phyloP scores from a whole-genome alignment of 495 filamentous ascomycete genomes.

The Penicillium daleae region DNA sequence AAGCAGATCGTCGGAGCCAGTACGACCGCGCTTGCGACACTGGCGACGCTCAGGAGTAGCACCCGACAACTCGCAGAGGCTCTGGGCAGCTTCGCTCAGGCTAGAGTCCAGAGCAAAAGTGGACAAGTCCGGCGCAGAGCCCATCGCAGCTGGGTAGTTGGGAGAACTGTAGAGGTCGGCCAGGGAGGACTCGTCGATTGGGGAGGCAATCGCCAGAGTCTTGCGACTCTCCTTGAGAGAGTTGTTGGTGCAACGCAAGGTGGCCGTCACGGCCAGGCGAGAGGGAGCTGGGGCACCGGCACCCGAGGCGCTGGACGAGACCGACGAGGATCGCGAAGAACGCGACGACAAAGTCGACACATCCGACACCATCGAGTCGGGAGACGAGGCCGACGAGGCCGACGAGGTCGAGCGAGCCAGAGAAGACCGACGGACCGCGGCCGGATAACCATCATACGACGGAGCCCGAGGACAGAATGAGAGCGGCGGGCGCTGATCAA shows the following conservation, averaged over 20 bases:
- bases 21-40: constrained; percentile 69
- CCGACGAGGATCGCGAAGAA: constrained; percentile 73
- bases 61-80: constrained; percentile 66
- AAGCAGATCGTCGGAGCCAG: constrained; percentile 65
- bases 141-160: constrained; percentile 59
- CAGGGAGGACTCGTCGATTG: constrained; percentile 56
- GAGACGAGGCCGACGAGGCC: constrained; percentile 77
- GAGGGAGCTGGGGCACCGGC: constrained; percentile 65
- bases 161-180: constrained; percentile 59
- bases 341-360: constrained; percentile 62
- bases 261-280: constrained; percentile 79
- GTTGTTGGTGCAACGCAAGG: constrained; percentile 74
- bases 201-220: constrained; percentile 44
- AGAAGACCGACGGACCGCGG: constrained; percentile 69
- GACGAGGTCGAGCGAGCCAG: constrained; percentile 76
- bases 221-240: constrained; percentile 47
- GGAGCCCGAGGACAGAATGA: constrained; percentile 59
- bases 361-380: constrained; percentile 91
- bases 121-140: constrained; percentile 52
- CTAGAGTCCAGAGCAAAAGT: constrained; percentile 51
- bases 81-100: constrained; percentile 63
- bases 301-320: constrained; percentile 70
- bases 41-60: constrained; percentile 38
- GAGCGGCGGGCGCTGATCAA: constrained; percentile 53
- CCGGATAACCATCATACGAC: constrained; percentile 50